These are phyloP conservation scores for Populus hybrid DNA, from an alignment of 441 rosid genomes.

Conservation along the genomic window DNA sequence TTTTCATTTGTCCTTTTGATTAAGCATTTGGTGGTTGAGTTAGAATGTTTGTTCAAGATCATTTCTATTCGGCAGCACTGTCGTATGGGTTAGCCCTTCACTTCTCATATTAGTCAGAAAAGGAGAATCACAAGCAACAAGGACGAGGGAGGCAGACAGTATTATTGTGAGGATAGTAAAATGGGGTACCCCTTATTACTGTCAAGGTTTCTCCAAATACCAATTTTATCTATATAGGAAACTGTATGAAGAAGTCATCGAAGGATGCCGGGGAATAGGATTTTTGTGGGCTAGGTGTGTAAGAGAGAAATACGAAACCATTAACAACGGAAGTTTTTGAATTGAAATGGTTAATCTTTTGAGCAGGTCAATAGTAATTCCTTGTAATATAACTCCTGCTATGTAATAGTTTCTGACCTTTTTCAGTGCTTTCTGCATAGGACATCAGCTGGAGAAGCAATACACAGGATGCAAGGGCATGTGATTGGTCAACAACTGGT, in stretches of 20 bases:
- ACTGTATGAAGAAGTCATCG: too few relatives aligned
- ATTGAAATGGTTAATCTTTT: too few relatives aligned
- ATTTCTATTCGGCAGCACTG: neutral
- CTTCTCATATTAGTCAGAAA: neutral
- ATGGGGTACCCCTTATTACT: neutral
- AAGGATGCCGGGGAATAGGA: neutral
- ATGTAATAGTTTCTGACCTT: slow-evolving; percentile 14
- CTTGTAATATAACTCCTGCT: neutral
- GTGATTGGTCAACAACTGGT: slow-evolving; percentile 89
- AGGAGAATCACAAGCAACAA: slow-evolving; percentile 10
- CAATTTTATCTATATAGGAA: too few relatives aligned
- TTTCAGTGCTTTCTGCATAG: slow-evolving; percentile 28
- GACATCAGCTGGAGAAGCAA: slow-evolving; percentile 87
- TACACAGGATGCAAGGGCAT: slow-evolving; percentile 83
- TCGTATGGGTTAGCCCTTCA: slow-evolving; percentile 11
- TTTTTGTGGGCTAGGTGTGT: neutral
- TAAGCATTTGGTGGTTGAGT: slow-evolving; percentile 4
- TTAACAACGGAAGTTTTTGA: too few relatives aligned
- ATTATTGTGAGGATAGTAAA: slow-evolving; percentile 2
- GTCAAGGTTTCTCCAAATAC: too few relatives aligned
- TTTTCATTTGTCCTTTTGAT: neutral
- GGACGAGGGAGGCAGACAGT: slow-evolving; percentile 9
- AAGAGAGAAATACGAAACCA: too few relatives aligned
- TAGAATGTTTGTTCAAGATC: neutral
- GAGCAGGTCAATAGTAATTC: neutral